phyloP scores from a whole-genome alignment of 148 eudicot genomes.

The Dysphania ambrosioides region DNA sequence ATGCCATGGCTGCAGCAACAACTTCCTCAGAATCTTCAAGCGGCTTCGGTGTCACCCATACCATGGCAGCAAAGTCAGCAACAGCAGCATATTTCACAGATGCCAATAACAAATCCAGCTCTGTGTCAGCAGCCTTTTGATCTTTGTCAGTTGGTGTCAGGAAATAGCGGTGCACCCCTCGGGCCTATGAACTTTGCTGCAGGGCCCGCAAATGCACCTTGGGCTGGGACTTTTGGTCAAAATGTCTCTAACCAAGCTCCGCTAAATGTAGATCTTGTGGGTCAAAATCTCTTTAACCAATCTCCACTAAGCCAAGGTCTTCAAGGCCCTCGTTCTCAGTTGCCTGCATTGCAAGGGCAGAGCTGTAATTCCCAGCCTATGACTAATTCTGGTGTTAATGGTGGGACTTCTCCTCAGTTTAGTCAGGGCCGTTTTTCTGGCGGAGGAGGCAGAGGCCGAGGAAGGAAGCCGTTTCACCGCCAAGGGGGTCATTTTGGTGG shows the following conservation, averaged over 20 bases:
- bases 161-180: constrained; percentile 24
- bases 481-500: too few relatives aligned
- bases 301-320: constrained; percentile 32
- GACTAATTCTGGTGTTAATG: constrained; percentile 25
- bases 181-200: constrained; percentile 39
- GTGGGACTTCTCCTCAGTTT: constrained; percentile 33
- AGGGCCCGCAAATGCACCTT: constrained; percentile 38
- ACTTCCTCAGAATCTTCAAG: constrained; percentile 34
- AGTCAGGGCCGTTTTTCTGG: constrained; percentile 39
- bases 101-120: constrained; percentile 30
- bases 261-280: too few relatives aligned
- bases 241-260: too few relatives aligned
- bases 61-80: constrained; percentile 34
- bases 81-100: constrained; percentile 27
- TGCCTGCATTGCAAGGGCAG: constrained; percentile 31
- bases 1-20: constrained; percentile 61
- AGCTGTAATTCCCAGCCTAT: constrained; percentile 21
- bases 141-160: constrained; percentile 34
- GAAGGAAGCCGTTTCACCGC: constrained; percentile 40
- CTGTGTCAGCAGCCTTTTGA: constrained; percentile 48
- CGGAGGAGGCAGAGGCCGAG: constrained; percentile 51
- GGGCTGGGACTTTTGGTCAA: constrained; percentile 38
- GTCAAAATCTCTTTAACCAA: constrained; percentile 37
- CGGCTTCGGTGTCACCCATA: constrained; percentile 30
- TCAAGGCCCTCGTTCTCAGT: constrained; percentile 34